These are phyloP conservation scores for Venturia pyrina DNA, from an alignment of 2,329 filamentous ascomycete species.

Conservation along the genomic window DNA sequence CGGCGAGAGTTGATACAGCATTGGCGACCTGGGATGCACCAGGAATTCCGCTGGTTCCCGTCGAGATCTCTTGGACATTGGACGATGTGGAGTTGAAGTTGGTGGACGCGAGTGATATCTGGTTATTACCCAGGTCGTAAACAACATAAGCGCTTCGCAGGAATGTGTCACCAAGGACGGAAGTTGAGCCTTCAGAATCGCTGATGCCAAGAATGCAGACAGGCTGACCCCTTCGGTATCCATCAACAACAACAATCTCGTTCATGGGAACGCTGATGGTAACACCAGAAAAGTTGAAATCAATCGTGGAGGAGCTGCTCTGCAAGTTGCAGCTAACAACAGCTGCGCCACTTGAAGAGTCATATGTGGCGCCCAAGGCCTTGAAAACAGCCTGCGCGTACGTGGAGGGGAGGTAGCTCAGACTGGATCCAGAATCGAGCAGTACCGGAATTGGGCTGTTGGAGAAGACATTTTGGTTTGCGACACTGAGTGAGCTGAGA, in stretches of 20 bases:
- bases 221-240: conserved; percentile 28
- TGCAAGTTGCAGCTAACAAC: conserved; percentile 42
- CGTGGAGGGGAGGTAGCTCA: conserved; percentile 58
- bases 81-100: conserved; percentile 45
- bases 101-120: conserved; percentile 51
- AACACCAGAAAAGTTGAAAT: conserved; percentile 47
- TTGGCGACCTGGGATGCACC: conserved; percentile 41
- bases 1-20: conserved; percentile 38
- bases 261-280: conserved; percentile 45
- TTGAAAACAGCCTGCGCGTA: conserved; percentile 39
- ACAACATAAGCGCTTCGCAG: conserved; percentile 53
- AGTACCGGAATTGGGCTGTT: conserved; percentile 45
- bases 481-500: conserved; percentile 36
- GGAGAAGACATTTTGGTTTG: conserved; percentile 32
- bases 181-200: conserved; percentile 36
- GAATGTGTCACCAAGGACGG: conserved; percentile 53
- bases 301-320: conserved; percentile 39
- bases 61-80: conserved; percentile 45
- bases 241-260: conserved; percentile 46
- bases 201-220: conserved; percentile 43
- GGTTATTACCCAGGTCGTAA: conserved; percentile 50
- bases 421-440: conserved; percentile 65
- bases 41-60: conserved; percentile 39
- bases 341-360: conserved; percentile 32
- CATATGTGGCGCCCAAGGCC: conserved; percentile 32